Evolutionary conservation across 352 stramenopile species (phyloP), one percentile per base, ranked within the genome.

Genomic region (Phytophthora tentaculata): DNA sequence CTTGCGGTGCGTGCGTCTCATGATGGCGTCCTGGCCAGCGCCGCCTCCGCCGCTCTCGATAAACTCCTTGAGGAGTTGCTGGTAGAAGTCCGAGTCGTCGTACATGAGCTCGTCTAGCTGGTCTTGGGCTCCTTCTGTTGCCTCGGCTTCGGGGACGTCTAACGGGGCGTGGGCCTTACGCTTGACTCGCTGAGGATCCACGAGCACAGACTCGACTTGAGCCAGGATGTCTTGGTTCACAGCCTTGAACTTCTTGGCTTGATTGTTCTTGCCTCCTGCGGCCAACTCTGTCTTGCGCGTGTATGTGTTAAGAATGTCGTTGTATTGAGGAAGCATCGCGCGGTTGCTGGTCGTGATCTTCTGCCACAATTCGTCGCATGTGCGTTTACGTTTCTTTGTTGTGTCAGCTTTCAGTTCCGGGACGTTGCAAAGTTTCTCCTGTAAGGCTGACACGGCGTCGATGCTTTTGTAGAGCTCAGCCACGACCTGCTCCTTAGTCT

Each of bases 21-120:
- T 61, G 20, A 91, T 75, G 35, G 67, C 72, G 9, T 88, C 86
- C 44, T 86, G 77, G 7, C 65, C 71, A 61, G 71, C 73, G 41
- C 84, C 82, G 48, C 65, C 61, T 48, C 79, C 80, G 26, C 84
- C 83, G 61, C 77, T 91, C 44, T 96, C 89, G 26, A 96, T 93
- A 64, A 92, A 96, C 68, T 96, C 89, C 64, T 96, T 96, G 20
- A 96, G 71, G 45, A 96, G 71, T 69, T 96, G 89, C 74, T 96
- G 87, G 74, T 94, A 95, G 62, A 95, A 95, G 52, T 94, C 87
- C 43, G 84, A 84, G 74, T 96, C 89, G 64, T 96, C 87, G 63
- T 96, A 96, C 82, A 92, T 90, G 57, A 88, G 71, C 56, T 96
- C 89, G 44, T 96, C 87, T 29, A 96, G 72, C 22, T 72, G 49